Conservation (phyloP, 2,329 filamentous ascomycete species). For the Pseudocercospora fijiensis region DNA sequence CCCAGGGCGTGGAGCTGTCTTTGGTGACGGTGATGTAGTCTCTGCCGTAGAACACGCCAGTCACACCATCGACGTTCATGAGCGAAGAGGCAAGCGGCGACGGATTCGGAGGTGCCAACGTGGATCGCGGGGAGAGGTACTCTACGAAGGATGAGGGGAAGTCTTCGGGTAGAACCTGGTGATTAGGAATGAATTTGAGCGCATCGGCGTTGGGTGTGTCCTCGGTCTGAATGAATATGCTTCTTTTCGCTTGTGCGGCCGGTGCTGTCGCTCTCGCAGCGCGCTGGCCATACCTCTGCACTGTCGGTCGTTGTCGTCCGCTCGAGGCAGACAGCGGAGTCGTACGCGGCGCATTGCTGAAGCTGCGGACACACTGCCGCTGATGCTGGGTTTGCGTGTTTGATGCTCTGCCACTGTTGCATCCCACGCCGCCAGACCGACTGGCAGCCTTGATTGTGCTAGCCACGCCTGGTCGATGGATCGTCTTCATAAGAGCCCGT, state of each 20-base stretch:
- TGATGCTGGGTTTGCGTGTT: not conserved
- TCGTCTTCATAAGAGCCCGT: not conserved
- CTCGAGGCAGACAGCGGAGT: constrained; percentile 27
- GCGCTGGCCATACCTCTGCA: constrained; percentile 26
- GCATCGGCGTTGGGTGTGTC: constrained; percentile 90
- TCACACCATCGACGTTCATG: constrained; percentile 93
- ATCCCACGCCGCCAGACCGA: not conserved
- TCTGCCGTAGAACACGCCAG: constrained; percentile 85
- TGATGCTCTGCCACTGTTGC: not conserved
- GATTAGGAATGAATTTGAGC: constrained; percentile 92
- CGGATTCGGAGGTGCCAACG: constrained; percentile 81
- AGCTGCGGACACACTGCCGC: constrained; percentile 12
- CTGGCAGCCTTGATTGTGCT: not conserved
- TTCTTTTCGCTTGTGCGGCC: constrained; percentile 51
- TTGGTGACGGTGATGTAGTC: constrained; percentile 99
- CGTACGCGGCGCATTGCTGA: constrained; percentile 26
- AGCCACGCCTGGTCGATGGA: not conserved
- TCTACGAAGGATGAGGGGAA: constrained; percentile 80
- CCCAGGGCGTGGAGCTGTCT: constrained; percentile 82
- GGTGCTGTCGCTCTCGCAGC: constrained; percentile 35
- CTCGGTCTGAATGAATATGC: constrained; percentile 97
- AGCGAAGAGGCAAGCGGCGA: constrained; percentile 75
- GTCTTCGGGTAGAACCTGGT: constrained; percentile 73
- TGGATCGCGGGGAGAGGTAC: constrained; percentile 84
- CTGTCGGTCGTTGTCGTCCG: constrained; percentile 27